phyloP scores from a whole-genome alignment of 176 grass and related monocot species.

The Eragrostis nindensis region DNA sequence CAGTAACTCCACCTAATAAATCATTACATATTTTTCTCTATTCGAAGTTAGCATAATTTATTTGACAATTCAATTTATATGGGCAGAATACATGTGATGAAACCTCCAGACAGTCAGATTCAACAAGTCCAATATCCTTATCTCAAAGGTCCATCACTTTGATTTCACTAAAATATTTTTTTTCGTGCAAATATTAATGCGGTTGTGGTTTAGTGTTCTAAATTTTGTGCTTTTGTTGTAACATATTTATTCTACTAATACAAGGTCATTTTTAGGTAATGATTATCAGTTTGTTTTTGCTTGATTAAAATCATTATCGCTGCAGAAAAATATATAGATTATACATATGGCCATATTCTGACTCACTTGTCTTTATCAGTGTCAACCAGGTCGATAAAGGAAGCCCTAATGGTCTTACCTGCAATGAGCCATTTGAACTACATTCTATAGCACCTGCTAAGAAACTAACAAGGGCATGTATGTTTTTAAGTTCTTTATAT shows the following conservation, averaged over 20 bases:
- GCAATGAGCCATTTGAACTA: conserved; percentile 47
- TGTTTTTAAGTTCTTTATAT: conserved; percentile 32
- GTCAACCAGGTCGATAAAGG: conserved; percentile 42
- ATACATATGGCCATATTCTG: neutral
- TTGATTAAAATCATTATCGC: neutral
- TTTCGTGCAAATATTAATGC: no score
- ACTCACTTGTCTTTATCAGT: conserved; percentile 44
- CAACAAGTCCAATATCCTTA: conserved; percentile 3
- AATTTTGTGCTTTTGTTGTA: neutral
- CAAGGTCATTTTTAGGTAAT: neutral
- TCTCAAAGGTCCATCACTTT: conserved; percentile 24
- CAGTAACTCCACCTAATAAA: conserved; percentile 26
- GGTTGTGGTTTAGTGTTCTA: no score
- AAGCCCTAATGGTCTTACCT: conserved; percentile 37
- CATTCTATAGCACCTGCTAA: conserved; percentile 29
- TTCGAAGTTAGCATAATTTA: neutral
- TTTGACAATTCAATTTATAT: neutral
- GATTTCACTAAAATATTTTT: neutral
- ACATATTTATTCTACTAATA: neutral
- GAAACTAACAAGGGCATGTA: conserved; percentile 49
- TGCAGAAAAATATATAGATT: neutral
- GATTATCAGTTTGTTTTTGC: neutral
- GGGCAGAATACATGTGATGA: conserved; percentile 27
- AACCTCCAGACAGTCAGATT: neutral
- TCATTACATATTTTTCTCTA: neutral